These are phyloP conservation scores for Aspergillus heteromorphus DNA, from an alignment of 495 filamentous ascomycete genomes.

Conservation along the genomic window DNA sequence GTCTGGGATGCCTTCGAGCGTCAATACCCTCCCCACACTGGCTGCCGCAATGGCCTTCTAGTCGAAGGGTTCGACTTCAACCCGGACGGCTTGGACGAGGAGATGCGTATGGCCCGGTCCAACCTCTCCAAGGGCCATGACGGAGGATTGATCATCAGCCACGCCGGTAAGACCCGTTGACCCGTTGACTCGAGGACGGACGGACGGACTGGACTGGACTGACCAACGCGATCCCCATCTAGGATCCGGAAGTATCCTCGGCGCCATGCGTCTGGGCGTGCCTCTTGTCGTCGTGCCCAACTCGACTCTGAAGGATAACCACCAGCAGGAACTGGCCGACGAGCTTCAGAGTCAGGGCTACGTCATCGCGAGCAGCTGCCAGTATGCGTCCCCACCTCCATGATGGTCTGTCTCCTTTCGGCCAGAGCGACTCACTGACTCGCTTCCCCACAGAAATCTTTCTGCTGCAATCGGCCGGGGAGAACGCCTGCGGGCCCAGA, in stretches of 20 bases:
- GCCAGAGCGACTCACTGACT: conserved; percentile 7
- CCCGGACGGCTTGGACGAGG: conserved; percentile 44
- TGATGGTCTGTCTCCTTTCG: neutral
- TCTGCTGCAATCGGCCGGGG: conserved; percentile 34
- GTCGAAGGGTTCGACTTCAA: conserved; percentile 65
- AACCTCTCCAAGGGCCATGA: conserved; percentile 38
- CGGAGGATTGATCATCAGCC: conserved; percentile 66
- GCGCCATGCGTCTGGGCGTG: conserved; percentile 61
- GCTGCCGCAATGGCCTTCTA: conserved; percentile 34
- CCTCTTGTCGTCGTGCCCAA: conserved; percentile 87
- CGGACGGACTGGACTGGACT: conserved; percentile 9
- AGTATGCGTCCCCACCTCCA: conserved; percentile 4
- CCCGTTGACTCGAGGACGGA: neutral
- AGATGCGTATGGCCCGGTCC: conserved; percentile 50
- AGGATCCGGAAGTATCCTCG: conserved; percentile 90
- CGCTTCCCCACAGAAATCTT: conserved; percentile 38
- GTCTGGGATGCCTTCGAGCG: conserved; percentile 37
- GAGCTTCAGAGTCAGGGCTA: conserved; percentile 65
- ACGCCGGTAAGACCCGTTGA: conserved; percentile 62
- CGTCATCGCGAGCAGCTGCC: conserved; percentile 51
- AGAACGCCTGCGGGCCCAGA: conserved; percentile 34
- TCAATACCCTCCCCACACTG: conserved; percentile 10
- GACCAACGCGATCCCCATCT: conserved; percentile 4
- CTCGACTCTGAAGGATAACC: conserved; percentile 74
- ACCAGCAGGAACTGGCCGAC: conserved; percentile 80